phyloP scores from a whole-genome alignment of 148 eudicot species.

The Arbutus unedo region DNA sequence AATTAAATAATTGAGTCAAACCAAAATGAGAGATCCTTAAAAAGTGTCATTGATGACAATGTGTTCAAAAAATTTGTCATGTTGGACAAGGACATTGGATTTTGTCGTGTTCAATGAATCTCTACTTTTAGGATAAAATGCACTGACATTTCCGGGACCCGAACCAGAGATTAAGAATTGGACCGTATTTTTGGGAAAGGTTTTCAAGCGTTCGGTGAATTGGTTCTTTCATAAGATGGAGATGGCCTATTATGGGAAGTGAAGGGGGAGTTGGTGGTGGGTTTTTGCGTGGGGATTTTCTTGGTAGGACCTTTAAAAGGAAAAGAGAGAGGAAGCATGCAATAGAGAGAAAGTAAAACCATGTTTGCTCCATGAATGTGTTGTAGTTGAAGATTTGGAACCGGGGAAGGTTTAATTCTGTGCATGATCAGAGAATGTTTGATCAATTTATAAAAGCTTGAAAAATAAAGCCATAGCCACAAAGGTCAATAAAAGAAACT shows the following conservation, averaged over 20 bases:
- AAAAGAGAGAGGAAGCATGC: constrained; percentile 4
- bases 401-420: neutral
- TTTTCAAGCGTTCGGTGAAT: constrained; percentile 1
- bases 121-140: no score
- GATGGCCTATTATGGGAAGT: constrained; percentile 20
- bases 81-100: no score
- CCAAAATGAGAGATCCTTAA: no score
- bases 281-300: neutral
- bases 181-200: neutral
- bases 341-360: neutral
- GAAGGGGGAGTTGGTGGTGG: constrained; percentile 15
- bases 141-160: no score
- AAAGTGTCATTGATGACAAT: no score
- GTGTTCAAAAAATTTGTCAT: no score
- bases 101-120: no score
- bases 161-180: neutral
- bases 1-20: no score
- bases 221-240: constrained; percentile 14
- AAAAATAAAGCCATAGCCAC: neutral
- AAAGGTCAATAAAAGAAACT: neutral
- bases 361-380: constrained; percentile 1
- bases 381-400: neutral
- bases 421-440: neutral
- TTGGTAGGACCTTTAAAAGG: neutral
- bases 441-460: neutral